Base-by-base conservation (phyloP, 768 basidiomycete genomes). In the Suillus americanus region DNA sequence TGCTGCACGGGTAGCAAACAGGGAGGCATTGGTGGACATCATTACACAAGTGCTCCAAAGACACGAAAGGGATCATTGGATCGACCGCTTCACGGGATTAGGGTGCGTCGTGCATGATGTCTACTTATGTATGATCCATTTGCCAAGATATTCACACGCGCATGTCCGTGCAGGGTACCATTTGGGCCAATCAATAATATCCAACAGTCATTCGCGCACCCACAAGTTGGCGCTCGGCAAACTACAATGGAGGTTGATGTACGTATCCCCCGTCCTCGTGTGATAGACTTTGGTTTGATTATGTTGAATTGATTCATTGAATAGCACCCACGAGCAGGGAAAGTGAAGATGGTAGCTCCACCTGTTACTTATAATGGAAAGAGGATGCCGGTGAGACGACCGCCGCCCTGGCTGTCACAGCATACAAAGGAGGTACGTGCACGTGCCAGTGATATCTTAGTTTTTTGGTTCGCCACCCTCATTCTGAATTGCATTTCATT, bases 121-220 rank as follows among this genome's bases (percentile, higher is more conserved):
- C 60, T 48, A 25, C 62, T 59, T 62, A 53, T 62, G 54, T 55
- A 35, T 68, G 65, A 6, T 54, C 6, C 30, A 33, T 30, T 12
- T 50, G 56, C 53, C 56, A 30, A 37, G 61, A 64, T n/a, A 54
- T 40, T 64, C 51, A 71, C 63, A 41, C 60, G 61, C 30, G 64
- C 62, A 53, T 67, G 23, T 50, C 30, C 23, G 40, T 54, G 62
- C 66, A 92, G 90, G 13, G 87, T 94, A 30, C 92, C 93, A 8
- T 89, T 90, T 75, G 92, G 91, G 37, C 96, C 96, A 20, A 97
- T 98, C 79, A 97, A 97, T 74, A 90, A 93, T 69, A 93, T 98
- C 65, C 73, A 83, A 65, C 88, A 95, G 75, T 95, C 96, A 3
- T 98, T 97, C 71, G 85, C 87, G 40, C 96, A 97, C 76, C 94